These are phyloP conservation scores for Cladophialophora yegresii DNA, from an alignment of 2,329 filamentous ascomycete species.

Conservation along the genomic window DNA sequence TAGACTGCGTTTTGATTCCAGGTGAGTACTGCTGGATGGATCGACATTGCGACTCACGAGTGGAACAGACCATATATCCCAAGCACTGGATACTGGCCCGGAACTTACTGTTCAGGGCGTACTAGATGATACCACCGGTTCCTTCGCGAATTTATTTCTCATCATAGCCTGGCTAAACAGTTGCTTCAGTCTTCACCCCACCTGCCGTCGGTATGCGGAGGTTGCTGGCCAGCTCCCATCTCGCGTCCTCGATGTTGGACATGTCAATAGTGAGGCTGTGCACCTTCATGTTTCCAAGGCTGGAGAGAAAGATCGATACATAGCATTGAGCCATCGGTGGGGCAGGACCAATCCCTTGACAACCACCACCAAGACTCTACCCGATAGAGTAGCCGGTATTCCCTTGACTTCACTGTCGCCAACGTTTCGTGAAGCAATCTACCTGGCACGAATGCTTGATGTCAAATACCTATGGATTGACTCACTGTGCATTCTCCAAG, in stretches of 20 bases:
- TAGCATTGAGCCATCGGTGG: background rate
- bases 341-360: background rate
- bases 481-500: background rate
- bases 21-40: background rate
- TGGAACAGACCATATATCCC: background rate
- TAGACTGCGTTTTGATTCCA: background rate
- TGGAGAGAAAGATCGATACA: background rate
- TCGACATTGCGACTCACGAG: background rate
- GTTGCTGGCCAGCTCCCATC: background rate
- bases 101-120: background rate
- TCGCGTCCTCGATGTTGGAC: background rate
- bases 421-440: background rate
- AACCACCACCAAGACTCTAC: background rate
- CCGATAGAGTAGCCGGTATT: background rate
- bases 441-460: background rate
- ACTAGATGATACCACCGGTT: background rate
- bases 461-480: constrained; percentile 1
- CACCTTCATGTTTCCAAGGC: background rate
- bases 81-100: background rate
- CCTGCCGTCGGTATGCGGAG: background rate
- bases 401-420: background rate
- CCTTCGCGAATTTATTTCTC: background rate
- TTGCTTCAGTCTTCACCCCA: background rate
- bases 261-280: background rate
- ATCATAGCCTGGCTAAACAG: background rate